A percentile compares a stretch with the other conserved stretches of the same genome.
These are phyloP conservation scores for Magnaporthiopsis incrustans DNA, from an alignment of 2,329 filamentous ascomycete genomes.

Conservation along the genomic window DNA sequence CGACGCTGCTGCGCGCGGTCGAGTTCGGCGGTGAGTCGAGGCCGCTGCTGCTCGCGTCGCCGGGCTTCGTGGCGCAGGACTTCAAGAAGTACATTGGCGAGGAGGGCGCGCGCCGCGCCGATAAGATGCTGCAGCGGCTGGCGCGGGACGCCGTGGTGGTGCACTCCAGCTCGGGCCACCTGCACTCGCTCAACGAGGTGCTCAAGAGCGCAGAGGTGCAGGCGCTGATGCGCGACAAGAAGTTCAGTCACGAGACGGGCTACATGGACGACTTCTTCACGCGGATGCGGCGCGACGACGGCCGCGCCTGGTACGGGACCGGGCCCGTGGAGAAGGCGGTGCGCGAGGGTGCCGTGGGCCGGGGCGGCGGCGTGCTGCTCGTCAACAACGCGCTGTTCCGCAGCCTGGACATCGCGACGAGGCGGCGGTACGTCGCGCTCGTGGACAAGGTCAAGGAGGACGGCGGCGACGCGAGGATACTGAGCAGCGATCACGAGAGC, in stretches of 20 bases:
- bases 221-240: slow-evolving; percentile 72
- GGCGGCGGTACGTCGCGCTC: slow-evolving; percentile 74
- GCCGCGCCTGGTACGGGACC: slow-evolving; percentile 83
- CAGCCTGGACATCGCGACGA: slow-evolving; percentile 65
- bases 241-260: slow-evolving; percentile 75
- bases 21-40: slow-evolving; percentile 58
- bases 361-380: slow-evolving; percentile 75
- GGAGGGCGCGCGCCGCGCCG: slow-evolving; percentile 45
- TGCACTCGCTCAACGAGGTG: slow-evolving; percentile 82
- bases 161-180: slow-evolving; percentile 75
- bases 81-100: slow-evolving; percentile 69
- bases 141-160: slow-evolving; percentile 62
- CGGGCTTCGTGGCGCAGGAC: slow-evolving; percentile 75
- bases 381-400: slow-evolving; percentile 86
- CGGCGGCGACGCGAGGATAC: slow-evolving; percentile 79
- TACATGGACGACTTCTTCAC: slow-evolving; percentile 80
- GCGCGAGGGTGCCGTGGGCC: slow-evolving; percentile 78
- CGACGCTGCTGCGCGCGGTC: slow-evolving; percentile 68
- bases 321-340: slow-evolving; percentile 76
- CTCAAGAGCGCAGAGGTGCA: slow-evolving; percentile 74
- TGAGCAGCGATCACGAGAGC: slow-evolving; percentile 26
- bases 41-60: slow-evolving; percentile 77
- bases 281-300: slow-evolving; percentile 74
- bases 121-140: slow-evolving; percentile 61
- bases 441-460: slow-evolving; percentile 83